Evolutionary conservation across 805 yeast genomes (phyloP).

Genomic region (Scheffersomyces coipomensis): DNA sequence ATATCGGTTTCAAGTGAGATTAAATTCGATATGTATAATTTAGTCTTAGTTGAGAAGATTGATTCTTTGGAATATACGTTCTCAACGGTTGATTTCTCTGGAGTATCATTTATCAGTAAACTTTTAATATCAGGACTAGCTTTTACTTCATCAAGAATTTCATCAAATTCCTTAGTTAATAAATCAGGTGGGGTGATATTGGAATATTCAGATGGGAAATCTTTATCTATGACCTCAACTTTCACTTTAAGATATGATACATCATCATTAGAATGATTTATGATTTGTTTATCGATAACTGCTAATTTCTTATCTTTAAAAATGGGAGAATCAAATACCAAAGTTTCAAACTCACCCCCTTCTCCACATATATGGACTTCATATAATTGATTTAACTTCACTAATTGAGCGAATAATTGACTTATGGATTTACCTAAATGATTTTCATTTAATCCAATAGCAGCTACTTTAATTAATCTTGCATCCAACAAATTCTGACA

Average conservation of each 20-base stretch:
- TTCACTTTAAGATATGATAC: constrained; percentile 64
- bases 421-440: constrained; percentile 71
- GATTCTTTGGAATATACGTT: background rate
- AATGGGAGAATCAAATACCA: constrained; percentile 88
- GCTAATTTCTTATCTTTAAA: constrained; percentile 55
- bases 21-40: constrained; percentile 30
- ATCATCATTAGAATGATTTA: constrained; percentile 58
- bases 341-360: constrained; percentile 96
- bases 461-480: constrained; percentile 87
- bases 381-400: constrained; percentile 56
- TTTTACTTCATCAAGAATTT: constrained; percentile 17
- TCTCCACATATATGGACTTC: constrained; percentile 97
- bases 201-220: constrained; percentile 12
- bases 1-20: constrained; percentile 16
- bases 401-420: constrained; percentile 58
- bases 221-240: constrained; percentile 48
- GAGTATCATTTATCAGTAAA: background rate
- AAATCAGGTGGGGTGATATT: constrained; percentile 32
- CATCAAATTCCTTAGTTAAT: constrained; percentile 39
- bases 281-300: constrained; percentile 37
- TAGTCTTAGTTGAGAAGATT: constrained; percentile 11
- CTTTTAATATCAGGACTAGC: background rate
- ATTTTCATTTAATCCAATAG: constrained; percentile 67
- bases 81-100: too few relatives aligned
- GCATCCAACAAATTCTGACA: constrained; percentile 69